Conservation (phyloP, 202 grass and related monocot genomes). For the Zoysia matrella region DNA sequence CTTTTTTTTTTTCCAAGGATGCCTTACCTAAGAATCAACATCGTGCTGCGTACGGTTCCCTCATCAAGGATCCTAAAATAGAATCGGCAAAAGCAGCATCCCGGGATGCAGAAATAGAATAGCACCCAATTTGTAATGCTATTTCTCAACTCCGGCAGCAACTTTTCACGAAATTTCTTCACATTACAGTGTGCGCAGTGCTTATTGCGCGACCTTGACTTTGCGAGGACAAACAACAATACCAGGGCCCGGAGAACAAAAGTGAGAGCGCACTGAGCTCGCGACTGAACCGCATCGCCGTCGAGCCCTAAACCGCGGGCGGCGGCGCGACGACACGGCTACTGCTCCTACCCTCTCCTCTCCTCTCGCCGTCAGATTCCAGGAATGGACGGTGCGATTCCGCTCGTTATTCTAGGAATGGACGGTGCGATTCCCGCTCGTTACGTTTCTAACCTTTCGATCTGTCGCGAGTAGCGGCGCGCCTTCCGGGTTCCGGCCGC, state of each 20-base stretch:
- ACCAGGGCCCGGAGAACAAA: background rate
- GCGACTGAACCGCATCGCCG: no score
- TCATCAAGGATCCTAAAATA: background rate
- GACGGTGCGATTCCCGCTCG: no score
- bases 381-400: slow-evolving; percentile 14
- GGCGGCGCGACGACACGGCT: background rate
- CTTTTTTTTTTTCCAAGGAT: no score
- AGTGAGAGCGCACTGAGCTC: background rate
- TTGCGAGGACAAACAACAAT: background rate
- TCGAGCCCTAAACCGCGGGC: background rate
- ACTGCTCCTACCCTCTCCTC: background rate
- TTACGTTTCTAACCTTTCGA: background rate
- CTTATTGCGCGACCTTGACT: background rate
- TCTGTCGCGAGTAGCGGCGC: slow-evolving; percentile 1
- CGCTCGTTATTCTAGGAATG: background rate
- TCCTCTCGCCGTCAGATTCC: slow-evolving; percentile 29
- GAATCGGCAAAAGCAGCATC: no score
- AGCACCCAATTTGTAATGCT: no score
- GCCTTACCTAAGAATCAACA: no score
- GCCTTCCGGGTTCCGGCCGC: background rate
- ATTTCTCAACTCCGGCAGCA: no score
- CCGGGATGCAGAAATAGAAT: no score
- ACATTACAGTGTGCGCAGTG: background rate
- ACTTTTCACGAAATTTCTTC: background rate
- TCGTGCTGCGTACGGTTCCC: background rate